Conservation (phyloP, 345 rosid genomes). For the Acer negundo region DNA sequence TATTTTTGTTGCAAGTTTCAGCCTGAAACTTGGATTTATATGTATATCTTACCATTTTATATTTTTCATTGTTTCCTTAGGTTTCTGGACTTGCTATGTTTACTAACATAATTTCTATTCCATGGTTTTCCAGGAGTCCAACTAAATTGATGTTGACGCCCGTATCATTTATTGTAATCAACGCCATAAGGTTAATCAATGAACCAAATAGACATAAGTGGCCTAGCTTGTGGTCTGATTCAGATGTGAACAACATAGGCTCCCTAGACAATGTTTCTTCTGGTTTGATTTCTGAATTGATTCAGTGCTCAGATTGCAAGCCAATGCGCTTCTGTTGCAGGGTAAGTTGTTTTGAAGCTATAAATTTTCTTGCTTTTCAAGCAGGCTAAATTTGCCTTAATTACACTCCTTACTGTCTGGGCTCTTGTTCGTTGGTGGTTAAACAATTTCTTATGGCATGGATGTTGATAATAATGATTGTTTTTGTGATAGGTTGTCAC, state of each 20-base stretch:
- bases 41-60: background rate
- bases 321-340: constrained; percentile 54
- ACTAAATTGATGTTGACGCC: constrained; percentile 50
- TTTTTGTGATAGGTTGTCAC: constrained; percentile 61
- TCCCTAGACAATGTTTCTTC: constrained; percentile 33
- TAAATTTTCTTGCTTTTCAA: constrained; percentile 8
- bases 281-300: constrained; percentile 46
- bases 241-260: constrained; percentile 17
- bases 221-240: constrained; percentile 23
- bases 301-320: constrained; percentile 31
- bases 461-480: constrained; percentile 13
- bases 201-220: constrained; percentile 26
- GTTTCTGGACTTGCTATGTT: background rate
- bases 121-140: constrained; percentile 41
- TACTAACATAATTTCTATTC: constrained; percentile 15
- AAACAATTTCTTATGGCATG: background rate
- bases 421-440: background rate
- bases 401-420: constrained; percentile 6
- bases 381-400: constrained; percentile 1
- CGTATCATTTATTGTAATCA: constrained; percentile 56
- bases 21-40: constrained; percentile 4
- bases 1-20: background rate
- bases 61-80: background rate
- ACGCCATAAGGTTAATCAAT: constrained; percentile 41
- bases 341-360: constrained; percentile 42